Base-by-base conservation (phyloP, 441 rosid species). In the Pelargonium cotyledonis region DNA sequence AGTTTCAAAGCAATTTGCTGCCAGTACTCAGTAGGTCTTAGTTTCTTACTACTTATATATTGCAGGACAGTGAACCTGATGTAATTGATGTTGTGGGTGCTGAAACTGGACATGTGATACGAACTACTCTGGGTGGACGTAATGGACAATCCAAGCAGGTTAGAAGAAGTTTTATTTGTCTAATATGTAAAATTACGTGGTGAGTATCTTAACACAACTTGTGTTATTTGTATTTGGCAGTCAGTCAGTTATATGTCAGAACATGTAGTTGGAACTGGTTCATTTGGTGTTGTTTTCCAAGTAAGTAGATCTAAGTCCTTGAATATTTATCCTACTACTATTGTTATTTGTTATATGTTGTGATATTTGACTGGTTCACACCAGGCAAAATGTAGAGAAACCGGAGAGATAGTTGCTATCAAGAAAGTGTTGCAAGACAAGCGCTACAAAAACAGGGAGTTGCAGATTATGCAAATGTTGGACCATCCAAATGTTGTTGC, bases 371-470 rank as follows among this genome's bases (percentile, higher is more conserved):
- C 71, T 80, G 60, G 65, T 65, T 73, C 57, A 19, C 78, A 77
- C 84, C 84, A 93, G 98, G 98, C 98, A 31, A 93, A 91, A 81
- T 93, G 98, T 79, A 88, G 97, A 78, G 98, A 93, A 83, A 93
- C 95, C 72, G 98, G 98, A 76, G 98, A 93, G 73, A 80, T 88
- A 65, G 92, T 93, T 66, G 98, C 98, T 70, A 92, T 92, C 73
- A 92, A 92, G 83, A 92, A 93, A 85, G 98, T 93, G 83, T 86
- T 93, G 65, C 97, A 93, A 85, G 98, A 93, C 82, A 93, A 89
- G 81, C 92, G 98, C 65, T 93, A 93, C 81, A 93, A 91, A 90
- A 93, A 93, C 73, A 83, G 98, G 80, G 98, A 93, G 80, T 77
- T 93, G 55, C 98, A 93, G 79, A 93, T 93, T 72, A 93, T 91